These are phyloP conservation scores for Drechslerella stenobrocha DNA, from an alignment of 2,329 filamentous ascomycete species.

Conservation along the genomic window DNA sequence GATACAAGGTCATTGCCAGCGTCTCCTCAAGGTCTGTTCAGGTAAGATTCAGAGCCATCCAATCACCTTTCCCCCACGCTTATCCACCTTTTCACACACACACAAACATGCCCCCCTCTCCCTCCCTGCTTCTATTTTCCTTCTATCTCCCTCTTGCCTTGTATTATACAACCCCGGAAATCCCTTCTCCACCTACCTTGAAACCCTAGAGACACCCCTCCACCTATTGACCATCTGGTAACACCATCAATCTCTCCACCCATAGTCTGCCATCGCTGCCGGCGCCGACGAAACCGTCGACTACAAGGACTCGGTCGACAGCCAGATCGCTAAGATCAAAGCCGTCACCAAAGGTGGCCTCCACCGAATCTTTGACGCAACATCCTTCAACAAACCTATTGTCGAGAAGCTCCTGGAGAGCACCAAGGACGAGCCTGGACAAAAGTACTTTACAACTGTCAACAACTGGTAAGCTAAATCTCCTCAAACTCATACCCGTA, in stretches of 20 bases:
- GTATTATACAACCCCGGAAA: background rate
- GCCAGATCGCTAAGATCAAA: slow-evolving; percentile 35
- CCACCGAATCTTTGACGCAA: slow-evolving; percentile 36
- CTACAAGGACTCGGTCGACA: slow-evolving; percentile 23
- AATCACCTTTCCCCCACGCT: background rate
- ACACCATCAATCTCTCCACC: background rate
- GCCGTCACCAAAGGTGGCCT: slow-evolving; percentile 25
- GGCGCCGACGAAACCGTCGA: slow-evolving; percentile 44
- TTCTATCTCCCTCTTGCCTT: background rate
- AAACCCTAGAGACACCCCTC: background rate
- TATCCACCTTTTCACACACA: too few species aligned
- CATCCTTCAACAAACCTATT: slow-evolving; percentile 12
- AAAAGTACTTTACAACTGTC: slow-evolving; percentile 32
- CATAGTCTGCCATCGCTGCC: slow-evolving; percentile 17
- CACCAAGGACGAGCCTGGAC: slow-evolving; percentile 26
- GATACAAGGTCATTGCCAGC: slow-evolving; percentile 43
- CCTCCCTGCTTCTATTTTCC: background rate
- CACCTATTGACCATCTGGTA: background rate
- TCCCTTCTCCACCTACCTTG: too few species aligned
- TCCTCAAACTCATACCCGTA: background rate
- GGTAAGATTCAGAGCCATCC: slow-evolving; percentile 13
- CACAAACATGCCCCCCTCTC: slow-evolving; percentile 6
- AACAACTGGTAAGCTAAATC: slow-evolving; percentile 39
- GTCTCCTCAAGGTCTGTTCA: slow-evolving; percentile 27
- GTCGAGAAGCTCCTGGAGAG: too few species aligned